Percentiles rank a stretch among this genome's conserved stretches.
Evolutionary conservation across 1,139 yeast species (phyloP).

Genomic region (Sugiyamaella grinbergsii): DNA sequence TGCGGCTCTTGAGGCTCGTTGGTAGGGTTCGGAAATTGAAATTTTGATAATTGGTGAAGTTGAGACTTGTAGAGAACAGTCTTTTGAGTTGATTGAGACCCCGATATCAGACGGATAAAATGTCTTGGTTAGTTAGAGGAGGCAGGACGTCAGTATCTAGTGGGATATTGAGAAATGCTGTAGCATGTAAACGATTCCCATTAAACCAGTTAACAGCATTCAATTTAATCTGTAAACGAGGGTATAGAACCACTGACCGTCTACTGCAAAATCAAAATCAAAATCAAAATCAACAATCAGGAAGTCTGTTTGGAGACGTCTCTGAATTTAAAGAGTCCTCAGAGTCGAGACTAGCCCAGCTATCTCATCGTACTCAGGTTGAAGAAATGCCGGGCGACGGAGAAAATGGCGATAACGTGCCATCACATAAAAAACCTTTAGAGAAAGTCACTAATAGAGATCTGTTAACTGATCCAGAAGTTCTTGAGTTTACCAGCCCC

Average conservation of each 20-base stretch:
- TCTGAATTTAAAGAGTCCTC: constrained; percentile 29
- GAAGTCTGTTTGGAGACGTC: constrained; percentile 34
- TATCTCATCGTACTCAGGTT: constrained; percentile 22
- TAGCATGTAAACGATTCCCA: not conserved
- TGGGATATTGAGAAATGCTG: constrained; percentile 7
- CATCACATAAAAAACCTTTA: constrained; percentile 13
- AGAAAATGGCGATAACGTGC: constrained; percentile 19
- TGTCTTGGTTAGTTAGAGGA: constrained; percentile 12
- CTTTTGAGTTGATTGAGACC: not conserved
- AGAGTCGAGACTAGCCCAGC: constrained; percentile 24
- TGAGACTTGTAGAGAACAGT: not conserved
- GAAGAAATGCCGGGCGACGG: constrained; percentile 15
- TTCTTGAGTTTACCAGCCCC: constrained; percentile 30
- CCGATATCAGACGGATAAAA: not conserved
- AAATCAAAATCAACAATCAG: constrained; percentile 13
- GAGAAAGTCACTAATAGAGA: constrained; percentile 26
- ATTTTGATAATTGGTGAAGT: constrained; percentile 12
- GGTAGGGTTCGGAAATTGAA: constrained; percentile 14
- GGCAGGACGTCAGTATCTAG: constrained; percentile 4
- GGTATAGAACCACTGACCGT: not conserved
- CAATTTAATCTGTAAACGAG: not conserved
- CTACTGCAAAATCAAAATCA: not conserved
- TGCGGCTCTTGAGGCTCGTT: constrained; percentile 1
- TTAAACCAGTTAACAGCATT: not conserved
- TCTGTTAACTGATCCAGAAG: constrained; percentile 31